phyloP scores from a whole-genome alignment of 192 early-diverging fungal species.

The Paraglomus occultum region DNA sequence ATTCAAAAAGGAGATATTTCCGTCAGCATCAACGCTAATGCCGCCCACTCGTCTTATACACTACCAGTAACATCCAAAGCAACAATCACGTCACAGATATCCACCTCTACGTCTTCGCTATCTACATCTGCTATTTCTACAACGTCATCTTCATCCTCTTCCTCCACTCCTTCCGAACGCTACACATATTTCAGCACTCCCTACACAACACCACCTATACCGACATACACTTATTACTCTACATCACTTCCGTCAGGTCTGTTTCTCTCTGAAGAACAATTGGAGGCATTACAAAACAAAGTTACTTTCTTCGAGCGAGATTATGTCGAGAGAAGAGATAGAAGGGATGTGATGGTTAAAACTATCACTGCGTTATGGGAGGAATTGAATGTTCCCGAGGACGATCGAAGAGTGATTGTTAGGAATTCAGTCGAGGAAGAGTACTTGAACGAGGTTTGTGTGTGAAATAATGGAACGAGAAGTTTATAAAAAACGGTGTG shows the following conservation, averaged over 20 bases:
- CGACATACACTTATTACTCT: constrained; percentile 13
- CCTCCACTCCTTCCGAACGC: no score
- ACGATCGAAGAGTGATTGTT: constrained; percentile 7
- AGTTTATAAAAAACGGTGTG: background rate
- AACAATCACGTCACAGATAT: no score
- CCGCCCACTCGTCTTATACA: no score
- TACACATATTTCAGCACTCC: no score
- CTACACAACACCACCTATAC: no score
- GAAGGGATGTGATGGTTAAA: background rate
- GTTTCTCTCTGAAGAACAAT: background rate
- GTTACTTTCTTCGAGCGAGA: background rate
- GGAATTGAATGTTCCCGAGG: constrained; percentile 20
- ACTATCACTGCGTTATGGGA: constrained; percentile 1
- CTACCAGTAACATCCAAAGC: no score
- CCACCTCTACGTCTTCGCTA: no score
- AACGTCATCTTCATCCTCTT: no score
- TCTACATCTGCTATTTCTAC: no score
- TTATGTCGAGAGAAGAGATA: constrained; percentile 9
- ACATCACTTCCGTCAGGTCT: constrained; percentile 15
- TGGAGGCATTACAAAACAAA: constrained; percentile 11
- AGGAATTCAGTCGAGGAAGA: constrained; percentile 25
- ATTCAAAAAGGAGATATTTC: no score
- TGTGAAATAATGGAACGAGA: no score
- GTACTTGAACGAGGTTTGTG: constrained; percentile 7
- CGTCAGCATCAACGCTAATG: no score